phyloP scores from a whole-genome alignment of 1,284 basidiomycete genomes.

The Ustilago shanxiensis region DNA sequence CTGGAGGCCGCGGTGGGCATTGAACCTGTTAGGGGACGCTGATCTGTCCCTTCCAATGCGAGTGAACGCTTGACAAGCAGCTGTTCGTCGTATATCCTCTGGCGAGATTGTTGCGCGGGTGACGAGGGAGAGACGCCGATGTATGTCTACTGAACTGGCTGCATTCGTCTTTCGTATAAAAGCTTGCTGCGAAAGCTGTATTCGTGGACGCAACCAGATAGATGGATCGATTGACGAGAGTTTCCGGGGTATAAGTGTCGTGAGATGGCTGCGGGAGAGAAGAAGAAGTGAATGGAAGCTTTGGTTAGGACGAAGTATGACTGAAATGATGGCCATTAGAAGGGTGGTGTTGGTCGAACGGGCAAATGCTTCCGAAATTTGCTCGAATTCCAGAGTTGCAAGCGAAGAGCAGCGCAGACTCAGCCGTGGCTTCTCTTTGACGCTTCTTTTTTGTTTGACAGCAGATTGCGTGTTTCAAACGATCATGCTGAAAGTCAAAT shows the following conservation, averaged over 20 bases:
- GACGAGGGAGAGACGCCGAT: neutral
- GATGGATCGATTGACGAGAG: neutral
- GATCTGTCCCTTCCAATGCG: conserved; percentile 5
- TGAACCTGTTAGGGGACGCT: neutral
- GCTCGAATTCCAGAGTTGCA: conserved; percentile 1
- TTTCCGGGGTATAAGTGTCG: neutral
- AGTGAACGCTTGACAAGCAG: neutral
- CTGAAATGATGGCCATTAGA: neutral
- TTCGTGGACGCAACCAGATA: neutral
- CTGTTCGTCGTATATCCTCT: neutral
- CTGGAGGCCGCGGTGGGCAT: conserved; percentile 52
- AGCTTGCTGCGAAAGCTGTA: neutral
- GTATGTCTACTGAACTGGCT: neutral
- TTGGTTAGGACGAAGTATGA: neutral
- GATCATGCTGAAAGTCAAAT: neutral
- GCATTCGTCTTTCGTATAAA: neutral
- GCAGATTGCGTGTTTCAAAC: neutral
- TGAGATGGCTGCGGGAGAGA: neutral
- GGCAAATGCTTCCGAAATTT: conserved; percentile 3
- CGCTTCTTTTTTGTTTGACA: neutral
- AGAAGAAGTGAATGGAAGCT: neutral
- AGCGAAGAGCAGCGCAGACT: neutral
- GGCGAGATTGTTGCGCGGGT: neutral
- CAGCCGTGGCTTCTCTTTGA: conserved; percentile 1
- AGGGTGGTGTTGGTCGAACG: conserved; percentile 1